Conservation (phyloP, 306 rosid species). For the Prunus mongolica region DNA sequence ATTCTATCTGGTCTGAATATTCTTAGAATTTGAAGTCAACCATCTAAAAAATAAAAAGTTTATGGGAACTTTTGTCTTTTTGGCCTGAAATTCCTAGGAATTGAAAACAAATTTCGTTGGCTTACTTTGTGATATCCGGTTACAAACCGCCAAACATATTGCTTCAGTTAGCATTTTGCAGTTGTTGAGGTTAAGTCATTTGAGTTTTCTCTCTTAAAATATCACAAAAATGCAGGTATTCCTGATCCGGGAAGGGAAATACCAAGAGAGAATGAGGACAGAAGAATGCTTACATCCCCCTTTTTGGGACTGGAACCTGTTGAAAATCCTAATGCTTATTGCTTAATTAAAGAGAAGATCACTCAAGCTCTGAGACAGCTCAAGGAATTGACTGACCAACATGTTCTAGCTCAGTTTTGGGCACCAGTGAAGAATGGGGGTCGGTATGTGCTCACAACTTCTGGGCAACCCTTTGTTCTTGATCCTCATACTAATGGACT, state of each 20-base stretch:
- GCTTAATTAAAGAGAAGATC: constrained; percentile 71
- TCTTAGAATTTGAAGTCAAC: not conserved
- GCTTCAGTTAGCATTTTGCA: not conserved
- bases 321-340: constrained; percentile 47
- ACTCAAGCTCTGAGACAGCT: constrained; percentile 72
- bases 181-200: constrained; percentile 17
- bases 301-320: constrained; percentile 30
- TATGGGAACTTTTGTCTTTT: not conserved
- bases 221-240: constrained; percentile 41
- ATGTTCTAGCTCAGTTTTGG: constrained; percentile 89
- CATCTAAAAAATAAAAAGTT: not conserved
- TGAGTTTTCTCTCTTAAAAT: constrained; percentile 29
- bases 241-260: constrained; percentile 38
- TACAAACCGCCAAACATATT: not conserved
- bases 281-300: constrained; percentile 33
- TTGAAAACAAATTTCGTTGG: not conserved
- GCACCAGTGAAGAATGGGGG: constrained; percentile 63
- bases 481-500: constrained; percentile 68
- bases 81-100: not conserved
- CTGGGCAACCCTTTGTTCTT: constrained; percentile 84
- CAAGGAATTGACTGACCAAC: constrained; percentile 65
- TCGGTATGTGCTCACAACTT: constrained; percentile 61
- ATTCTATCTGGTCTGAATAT: not conserved
- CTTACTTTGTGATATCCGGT: too few species aligned
- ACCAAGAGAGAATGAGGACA: constrained; percentile 40